Base-by-base conservation (phyloP, 2,329 filamentous ascomycete species). In the Pseudogymnoascus sp. region DNA sequence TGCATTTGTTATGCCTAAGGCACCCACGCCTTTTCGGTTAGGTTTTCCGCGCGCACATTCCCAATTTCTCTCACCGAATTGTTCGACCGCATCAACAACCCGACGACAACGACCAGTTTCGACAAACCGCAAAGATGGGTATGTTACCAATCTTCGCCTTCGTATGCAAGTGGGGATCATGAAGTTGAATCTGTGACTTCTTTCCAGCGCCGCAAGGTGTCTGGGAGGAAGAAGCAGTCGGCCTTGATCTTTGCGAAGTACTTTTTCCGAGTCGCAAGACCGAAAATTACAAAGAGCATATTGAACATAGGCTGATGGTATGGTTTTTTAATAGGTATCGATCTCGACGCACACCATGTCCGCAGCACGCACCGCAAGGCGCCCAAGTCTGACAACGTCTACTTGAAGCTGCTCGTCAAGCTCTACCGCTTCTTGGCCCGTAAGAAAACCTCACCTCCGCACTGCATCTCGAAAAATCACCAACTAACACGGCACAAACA, bases 361-460 rank as follows among this genome's bases (percentile, higher is more conserved):
- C 84, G 84, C 77, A 80, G 76, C 77, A 87, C 85, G 71, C 92
- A 96, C 85, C 91, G 92, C 80, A 91, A 90, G 86, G 91, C 91
- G 73, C 91, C 93, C 77, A 97, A 97, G 90, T 96, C 90, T 83
- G 90, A 96, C 84, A 96, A 97, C 86, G 91, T 93, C 76, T 96
- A 97, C 82, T 85, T 96, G 74, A 93, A 93, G 86, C 87, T 97
- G 78, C 84, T 97, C 78, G 93, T 97, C 81, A 97, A 97, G 89
- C 89, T 96, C 63, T 96, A 96, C 86, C 90, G 91, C 84, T 96
- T 96, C 87, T 83, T 96, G 79, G 88, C 91, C 76, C 91, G 92
- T 96, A 91, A 67, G 31, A 31, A 31, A 31, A 26, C 23, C 23
- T 11, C 9, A 1, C 10, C 9, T 33, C 31, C 10, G 9, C 31